Evolutionary conservation across 2,329 filamentous ascomycete species (phyloP).

Genomic region (Neocatenulostroma microsporum): DNA sequence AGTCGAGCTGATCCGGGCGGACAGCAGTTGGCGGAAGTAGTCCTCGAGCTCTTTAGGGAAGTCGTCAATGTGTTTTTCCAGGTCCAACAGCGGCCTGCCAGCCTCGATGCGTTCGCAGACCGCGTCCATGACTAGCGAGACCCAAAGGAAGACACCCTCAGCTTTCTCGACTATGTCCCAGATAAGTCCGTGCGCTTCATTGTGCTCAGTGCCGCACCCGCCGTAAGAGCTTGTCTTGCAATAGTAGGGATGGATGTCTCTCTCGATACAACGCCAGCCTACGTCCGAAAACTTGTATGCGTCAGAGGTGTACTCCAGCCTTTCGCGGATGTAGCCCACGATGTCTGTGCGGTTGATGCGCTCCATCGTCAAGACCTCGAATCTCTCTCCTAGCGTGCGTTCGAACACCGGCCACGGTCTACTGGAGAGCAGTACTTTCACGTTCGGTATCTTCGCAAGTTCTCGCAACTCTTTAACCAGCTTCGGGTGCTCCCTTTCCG

Average conservation of each 20-base stretch:
- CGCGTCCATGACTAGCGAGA: background rate
- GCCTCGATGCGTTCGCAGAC: background rate
- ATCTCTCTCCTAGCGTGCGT: background rate
- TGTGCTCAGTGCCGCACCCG: background rate
- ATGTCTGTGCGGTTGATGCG: background rate
- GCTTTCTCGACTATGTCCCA: background rate
- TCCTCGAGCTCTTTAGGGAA: background rate
- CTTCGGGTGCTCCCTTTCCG: background rate
- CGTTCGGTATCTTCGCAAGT: background rate
- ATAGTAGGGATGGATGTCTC: too few species aligned
- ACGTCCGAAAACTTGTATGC: background rate
- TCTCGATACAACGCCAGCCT: background rate
- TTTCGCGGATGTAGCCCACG: background rate
- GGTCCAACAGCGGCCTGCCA: background rate
- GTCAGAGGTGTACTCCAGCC: background rate
- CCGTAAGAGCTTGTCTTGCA: background rate
- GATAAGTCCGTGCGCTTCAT: background rate
- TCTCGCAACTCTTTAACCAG: background rate
- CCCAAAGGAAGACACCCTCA: background rate
- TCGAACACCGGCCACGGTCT: background rate
- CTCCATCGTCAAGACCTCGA: background rate
- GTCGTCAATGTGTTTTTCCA: background rate
- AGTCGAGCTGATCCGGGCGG: background rate
- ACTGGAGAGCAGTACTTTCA: background rate
- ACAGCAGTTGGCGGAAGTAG: background rate